Base-by-base conservation (phyloP, 2,329 filamentous ascomycete genomes). In the Epichloe scottii region DNA sequence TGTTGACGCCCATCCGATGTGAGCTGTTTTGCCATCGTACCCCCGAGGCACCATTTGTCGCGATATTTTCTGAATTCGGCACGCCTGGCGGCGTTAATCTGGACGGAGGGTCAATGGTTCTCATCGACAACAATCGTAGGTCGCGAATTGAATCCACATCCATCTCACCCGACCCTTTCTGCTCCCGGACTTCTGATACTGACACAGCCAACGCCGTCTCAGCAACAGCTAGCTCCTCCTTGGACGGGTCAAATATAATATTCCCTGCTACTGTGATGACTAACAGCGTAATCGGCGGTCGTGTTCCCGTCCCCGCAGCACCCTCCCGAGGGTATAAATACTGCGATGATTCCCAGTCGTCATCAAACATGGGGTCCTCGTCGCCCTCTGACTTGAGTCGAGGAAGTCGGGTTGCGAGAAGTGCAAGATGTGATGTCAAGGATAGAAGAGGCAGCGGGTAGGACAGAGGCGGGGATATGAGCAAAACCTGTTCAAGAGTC, bases 351-450 rank as follows among this genome's bases (percentile, higher is more conserved):
- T 86, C 88, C 93, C 93, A 98, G 71, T 98, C 93, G 69, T 98
- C 93, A 71, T 96, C 86, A 69, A 98, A 98, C 64, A 96, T 83
- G 12, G 93, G 93, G 60, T 98, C 93, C 71, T 98, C 93, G 69
- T 97, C 91, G 52, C 81, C 80, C 66, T 95, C 87, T 1, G 90
- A 96, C 65, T 88, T 88, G 48, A 96, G 75, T 26, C 82, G 79
- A 7, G 93, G 93, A 3, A 97, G 76, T 56, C 86, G 83, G 6
- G 93, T 91, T 33, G 87, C 84, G 55, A 96, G 82, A 45, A 98
- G 85, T 3, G 93, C 93, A 54, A 98, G 84, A 66, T 98, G 90
- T 46, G 88, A 91, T 19, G 93, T 95, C 53, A 97, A 78, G 34
- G 89, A 95, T 41, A 98, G 82, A 11, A 98, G 79, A 1, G 91